Conservation (phyloP, 2,329 filamentous ascomycete species). For the Juglanconis sp. region DNA sequence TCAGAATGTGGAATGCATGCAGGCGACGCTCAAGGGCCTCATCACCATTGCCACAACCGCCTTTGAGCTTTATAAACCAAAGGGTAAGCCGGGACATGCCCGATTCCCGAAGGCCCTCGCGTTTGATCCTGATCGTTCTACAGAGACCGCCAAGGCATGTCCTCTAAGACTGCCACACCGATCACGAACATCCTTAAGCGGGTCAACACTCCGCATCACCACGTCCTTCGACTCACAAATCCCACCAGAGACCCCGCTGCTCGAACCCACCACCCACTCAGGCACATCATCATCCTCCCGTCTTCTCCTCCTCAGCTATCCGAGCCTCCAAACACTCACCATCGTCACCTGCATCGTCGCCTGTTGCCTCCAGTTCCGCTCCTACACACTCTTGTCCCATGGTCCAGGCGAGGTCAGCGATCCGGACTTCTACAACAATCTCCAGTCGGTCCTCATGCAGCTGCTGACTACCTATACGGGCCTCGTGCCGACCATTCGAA, state of each 20-base stretch:
- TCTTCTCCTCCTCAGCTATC: slow-evolving; percentile 4
- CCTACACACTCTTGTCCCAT: background rate
- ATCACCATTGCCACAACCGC: background rate
- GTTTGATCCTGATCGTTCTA: background rate
- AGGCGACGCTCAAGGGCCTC: background rate
- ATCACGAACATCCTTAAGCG: background rate
- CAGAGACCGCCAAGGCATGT: background rate
- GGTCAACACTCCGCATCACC: background rate
- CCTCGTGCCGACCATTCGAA: background rate
- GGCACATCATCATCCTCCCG: background rate
- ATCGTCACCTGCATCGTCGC: slow-evolving; percentile 1
- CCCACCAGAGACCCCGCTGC: background rate
- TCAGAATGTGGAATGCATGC: slow-evolving; percentile 4
- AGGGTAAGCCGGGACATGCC: background rate
- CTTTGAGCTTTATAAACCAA: background rate
- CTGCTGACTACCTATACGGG: slow-evolving; percentile 10
- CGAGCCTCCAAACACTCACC: slow-evolving; percentile 6
- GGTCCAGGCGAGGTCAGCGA: background rate
- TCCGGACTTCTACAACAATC: slow-evolving; percentile 6
- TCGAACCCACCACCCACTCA: background rate
- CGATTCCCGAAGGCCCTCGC: too few species aligned
- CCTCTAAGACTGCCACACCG: background rate
- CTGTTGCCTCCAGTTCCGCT: slow-evolving; percentile 6
- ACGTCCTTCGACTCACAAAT: background rate
- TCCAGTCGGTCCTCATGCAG: slow-evolving; percentile 6